Evolutionary conservation across 2,329 filamentous ascomycete species (phyloP).

Genomic region (Colletotrichum godetiae): DNA sequence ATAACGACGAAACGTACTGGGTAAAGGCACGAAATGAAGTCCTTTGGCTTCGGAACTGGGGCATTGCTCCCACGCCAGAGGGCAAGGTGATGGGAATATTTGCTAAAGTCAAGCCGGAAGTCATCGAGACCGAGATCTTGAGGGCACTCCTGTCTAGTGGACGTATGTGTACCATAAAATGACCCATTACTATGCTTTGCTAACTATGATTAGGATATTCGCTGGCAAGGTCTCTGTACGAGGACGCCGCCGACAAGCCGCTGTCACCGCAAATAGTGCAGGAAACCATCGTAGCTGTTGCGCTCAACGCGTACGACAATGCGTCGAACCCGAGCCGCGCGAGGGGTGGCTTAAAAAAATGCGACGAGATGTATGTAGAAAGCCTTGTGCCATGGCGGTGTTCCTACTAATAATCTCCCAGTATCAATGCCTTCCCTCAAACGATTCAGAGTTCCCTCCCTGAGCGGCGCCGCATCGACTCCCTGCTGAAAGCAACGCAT

Average conservation of each 20-base stretch:
- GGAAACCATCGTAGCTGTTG: constrained; percentile 70
- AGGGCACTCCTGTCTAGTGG: constrained; percentile 72
- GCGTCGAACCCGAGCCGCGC: constrained; percentile 84
- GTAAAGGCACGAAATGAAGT: constrained; percentile 70
- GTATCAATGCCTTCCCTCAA: constrained; percentile 72
- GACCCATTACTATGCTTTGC: neutral
- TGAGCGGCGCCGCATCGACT: constrained; percentile 66
- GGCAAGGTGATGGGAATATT: constrained; percentile 70
- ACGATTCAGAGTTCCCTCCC: constrained; percentile 64
- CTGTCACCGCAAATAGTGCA: constrained; percentile 64
- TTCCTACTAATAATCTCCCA: constrained; percentile 46
- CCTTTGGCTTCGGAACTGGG: constrained; percentile 81
- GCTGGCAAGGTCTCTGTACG: constrained; percentile 72
- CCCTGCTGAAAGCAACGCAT: constrained; percentile 79
- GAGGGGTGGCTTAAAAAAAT: constrained; percentile 81
- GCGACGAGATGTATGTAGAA: constrained; percentile 74
- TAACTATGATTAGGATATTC: constrained; percentile 62
- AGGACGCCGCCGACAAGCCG: constrained; percentile 60
- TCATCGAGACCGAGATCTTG: constrained; percentile 77
- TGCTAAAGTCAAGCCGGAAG: constrained; percentile 68
- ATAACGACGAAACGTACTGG: constrained; percentile 74
- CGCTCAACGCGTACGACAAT: constrained; percentile 81
- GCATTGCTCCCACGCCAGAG: constrained; percentile 54
- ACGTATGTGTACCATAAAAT: constrained; percentile 58
- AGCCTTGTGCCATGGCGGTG: neutral